Evolutionary conservation across 139 green algal genomes (phyloP).

Genomic region (Chlamydomonas schloesseri): DNA sequence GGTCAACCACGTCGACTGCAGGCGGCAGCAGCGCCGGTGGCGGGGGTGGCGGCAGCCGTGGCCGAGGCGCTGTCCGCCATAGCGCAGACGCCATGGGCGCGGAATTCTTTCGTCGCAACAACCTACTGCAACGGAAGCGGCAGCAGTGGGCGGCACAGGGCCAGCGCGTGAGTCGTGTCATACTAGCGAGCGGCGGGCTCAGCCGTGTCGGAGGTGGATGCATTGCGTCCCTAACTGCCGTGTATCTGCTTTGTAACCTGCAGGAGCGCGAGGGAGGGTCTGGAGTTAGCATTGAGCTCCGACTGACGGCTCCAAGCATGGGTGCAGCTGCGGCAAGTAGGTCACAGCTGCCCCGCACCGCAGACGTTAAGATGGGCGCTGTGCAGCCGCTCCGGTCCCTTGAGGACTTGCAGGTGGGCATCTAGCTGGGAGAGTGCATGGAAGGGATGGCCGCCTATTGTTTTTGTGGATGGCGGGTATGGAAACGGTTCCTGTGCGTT

Average conservation of each 20-base stretch:
- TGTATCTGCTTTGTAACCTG: too few relatives aligned
- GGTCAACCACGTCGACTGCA: too few relatives aligned
- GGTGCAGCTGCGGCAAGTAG: not conserved
- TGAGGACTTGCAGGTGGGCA: too few relatives aligned
- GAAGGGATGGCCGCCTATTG: too few relatives aligned
- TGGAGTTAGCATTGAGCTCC: not conserved
- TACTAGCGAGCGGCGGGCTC: too few relatives aligned
- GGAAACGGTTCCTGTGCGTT: too few relatives aligned
- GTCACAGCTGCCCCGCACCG: not conserved
- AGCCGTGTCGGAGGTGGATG: not conserved
- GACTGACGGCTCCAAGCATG: not conserved
- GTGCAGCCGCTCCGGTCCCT: not conserved
- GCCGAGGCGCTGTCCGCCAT: not conserved
- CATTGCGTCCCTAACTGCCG: too few relatives aligned
- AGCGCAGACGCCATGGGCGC: not conserved
- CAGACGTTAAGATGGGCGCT: too few relatives aligned
- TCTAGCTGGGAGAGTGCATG: too few relatives aligned
- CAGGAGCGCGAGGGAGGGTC: not conserved
- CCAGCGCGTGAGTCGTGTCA: not conserved
- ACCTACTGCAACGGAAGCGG: constrained; percentile 7
- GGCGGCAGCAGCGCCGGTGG: not conserved
- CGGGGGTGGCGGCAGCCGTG: not conserved
- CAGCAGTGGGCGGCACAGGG: constrained; percentile 6
- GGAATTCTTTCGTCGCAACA: constrained; percentile 20
- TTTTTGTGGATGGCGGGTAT: not conserved